Percentiles rank a stretch among this genome's conserved stretches.
These are phyloP conservation scores for Fusarium marasasianum DNA, from an alignment of 2,329 filamentous ascomycete genomes.

Conservation along the genomic window DNA sequence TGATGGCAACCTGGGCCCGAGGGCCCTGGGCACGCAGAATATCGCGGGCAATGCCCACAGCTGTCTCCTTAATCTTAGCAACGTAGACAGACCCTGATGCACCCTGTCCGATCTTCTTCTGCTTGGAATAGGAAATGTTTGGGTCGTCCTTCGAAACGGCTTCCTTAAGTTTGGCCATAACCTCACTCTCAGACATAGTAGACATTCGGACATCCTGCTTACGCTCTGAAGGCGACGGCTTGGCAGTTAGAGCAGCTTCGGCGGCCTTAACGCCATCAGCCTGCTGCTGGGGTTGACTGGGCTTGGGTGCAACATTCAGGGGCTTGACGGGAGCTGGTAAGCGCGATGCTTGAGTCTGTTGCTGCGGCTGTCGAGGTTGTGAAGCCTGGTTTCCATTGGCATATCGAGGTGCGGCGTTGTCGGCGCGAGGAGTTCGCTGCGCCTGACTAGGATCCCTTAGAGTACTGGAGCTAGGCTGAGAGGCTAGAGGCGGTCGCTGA, in stretches of 20 bases:
- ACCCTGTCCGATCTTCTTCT: slow-evolving; percentile 99
- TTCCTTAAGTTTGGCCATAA: slow-evolving; percentile 94
- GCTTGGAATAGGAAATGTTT: slow-evolving; percentile 95
- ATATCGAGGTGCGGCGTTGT: slow-evolving; percentile 66
- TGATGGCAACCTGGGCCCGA: slow-evolving; percentile 93
- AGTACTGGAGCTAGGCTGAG: slow-evolving; percentile 61
- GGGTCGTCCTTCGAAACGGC: slow-evolving; percentile 97
- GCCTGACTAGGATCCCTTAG: slow-evolving; percentile 55
- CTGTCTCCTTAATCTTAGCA: slow-evolving; percentile 90
- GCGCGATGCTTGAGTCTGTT: slow-evolving; percentile 57
- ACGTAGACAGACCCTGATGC: slow-evolving; percentile 98
- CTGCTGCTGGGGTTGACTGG: slow-evolving; percentile 57
- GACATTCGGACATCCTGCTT: slow-evolving; percentile 98
- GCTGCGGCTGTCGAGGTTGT: slow-evolving; percentile 57
- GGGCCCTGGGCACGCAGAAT: slow-evolving; percentile 81
- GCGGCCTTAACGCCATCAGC: slow-evolving; percentile 84
- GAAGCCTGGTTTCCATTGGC: slow-evolving; percentile 64
- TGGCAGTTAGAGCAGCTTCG: slow-evolving; percentile 87
- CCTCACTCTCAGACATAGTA: slow-evolving; percentile 95
- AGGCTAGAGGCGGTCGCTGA: slow-evolving; percentile 57
- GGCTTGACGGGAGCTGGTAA: slow-evolving; percentile 77
- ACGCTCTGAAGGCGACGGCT: slow-evolving; percentile 75
- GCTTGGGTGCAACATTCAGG: slow-evolving; percentile 79
- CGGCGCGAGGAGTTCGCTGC: slow-evolving; percentile 54
- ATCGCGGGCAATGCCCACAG: slow-evolving; percentile 84